Conservation (phyloP, 225 moss, liverwort and hornwort species). For the Physcomitrium patens region DNA sequence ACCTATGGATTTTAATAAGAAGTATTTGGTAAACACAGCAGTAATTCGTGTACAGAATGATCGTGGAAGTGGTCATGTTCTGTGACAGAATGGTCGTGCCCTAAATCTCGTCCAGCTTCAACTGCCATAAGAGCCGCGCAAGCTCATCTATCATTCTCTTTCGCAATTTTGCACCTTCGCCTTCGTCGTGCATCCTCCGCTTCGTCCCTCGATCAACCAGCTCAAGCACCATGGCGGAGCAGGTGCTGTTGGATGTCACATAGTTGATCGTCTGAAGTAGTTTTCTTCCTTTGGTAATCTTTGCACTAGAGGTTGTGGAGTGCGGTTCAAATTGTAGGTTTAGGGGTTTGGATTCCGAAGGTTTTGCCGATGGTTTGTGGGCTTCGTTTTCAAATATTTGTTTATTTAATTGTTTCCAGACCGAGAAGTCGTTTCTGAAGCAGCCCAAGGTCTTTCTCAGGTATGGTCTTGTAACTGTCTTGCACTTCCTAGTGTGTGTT, state of each 20-base stretch:
- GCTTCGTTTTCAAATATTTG: no score
- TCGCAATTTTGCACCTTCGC: slow-evolving; percentile 31
- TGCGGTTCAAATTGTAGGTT: neutral
- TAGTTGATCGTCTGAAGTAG: no score
- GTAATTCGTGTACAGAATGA: no score
- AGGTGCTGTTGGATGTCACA: slow-evolving; percentile 1
- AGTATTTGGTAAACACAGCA: no score
- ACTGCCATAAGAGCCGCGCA: slow-evolving; percentile 40
- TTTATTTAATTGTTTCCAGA: slow-evolving; percentile 39
- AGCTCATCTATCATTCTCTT: rapidly evolving
- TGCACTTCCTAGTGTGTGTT: no score
- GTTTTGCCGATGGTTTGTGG: neutral
- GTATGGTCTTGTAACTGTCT: slow-evolving; percentile 6
- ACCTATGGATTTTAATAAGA: no score
- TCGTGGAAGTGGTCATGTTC: neutral
- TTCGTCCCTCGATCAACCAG: no score
- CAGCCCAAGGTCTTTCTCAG: slow-evolving; percentile 63
- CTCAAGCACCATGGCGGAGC: slow-evolving; percentile 45
- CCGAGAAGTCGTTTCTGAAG: slow-evolving; percentile 72
- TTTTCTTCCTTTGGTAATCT: neutral
- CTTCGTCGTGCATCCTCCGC: slow-evolving; percentile 8
- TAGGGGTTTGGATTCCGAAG: slow-evolving; percentile 14
- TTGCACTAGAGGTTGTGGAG: neutral
- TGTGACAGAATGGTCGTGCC: slow-evolving; percentile 11
- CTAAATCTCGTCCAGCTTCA: neutral